phyloP scores from a whole-genome alignment of 2,329 filamentous ascomycete genomes.

The Alternaria sp. region DNA sequence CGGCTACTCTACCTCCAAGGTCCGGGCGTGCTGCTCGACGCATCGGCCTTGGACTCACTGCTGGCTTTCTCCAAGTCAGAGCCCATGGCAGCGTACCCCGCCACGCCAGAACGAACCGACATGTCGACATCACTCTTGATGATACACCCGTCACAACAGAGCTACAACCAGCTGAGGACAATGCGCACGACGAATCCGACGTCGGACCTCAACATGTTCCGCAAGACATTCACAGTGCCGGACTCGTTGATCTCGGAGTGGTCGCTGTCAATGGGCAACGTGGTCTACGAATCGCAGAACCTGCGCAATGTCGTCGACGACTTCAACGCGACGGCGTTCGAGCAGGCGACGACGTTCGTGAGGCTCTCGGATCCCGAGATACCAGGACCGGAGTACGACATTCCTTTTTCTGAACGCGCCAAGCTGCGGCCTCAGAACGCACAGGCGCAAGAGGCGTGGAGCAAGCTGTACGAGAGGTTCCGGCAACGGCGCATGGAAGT shows the following conservation, averaged over 20 bases:
- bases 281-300: conserved; percentile 44
- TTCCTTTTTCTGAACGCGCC: conserved; percentile 52
- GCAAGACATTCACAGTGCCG: conserved; percentile 36
- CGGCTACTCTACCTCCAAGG: conserved; percentile 53
- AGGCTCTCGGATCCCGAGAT: conserved; percentile 56
- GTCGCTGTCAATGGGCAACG: conserved; percentile 48
- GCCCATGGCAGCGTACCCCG: conserved; percentile 45
- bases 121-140: conserved; percentile 49
- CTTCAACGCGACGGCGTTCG: conserved; percentile 56
- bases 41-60: conserved; percentile 53
- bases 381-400: conserved; percentile 59
- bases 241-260: conserved; percentile 47
- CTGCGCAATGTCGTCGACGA: conserved; percentile 36
- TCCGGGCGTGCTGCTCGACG: conserved; percentile 55
- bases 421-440: conserved; percentile 53
- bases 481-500: conserved; percentile 59
- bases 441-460: conserved; percentile 57
- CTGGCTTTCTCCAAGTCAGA: conserved; percentile 50
- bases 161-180: conserved; percentile 40
- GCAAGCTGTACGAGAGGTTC: conserved; percentile 57
- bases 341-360: conserved; percentile 54
- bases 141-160: conserved; percentile 44
- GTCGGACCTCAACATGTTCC: conserved; percentile 44
- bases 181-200: conserved; percentile 30
- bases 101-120: conserved; percentile 35